phyloP scores from a whole-genome alignment of 352 stramenopile genomes.

The Globisporangium echinulatum region DNA sequence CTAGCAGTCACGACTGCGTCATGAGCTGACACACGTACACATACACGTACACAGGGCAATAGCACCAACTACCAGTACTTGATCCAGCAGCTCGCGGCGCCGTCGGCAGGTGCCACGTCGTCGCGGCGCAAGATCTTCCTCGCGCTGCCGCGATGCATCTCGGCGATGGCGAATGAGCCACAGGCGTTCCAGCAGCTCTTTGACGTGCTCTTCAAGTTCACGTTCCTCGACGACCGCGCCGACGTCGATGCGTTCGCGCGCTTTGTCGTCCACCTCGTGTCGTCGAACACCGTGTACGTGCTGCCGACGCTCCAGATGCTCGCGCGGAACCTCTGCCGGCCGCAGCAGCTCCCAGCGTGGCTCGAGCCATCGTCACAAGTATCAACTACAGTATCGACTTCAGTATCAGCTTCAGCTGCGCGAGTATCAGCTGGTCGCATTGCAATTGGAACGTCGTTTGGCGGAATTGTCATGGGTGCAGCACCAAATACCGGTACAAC shows the following conservation, averaged over 20 bases:
- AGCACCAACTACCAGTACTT: slow-evolving; percentile 73
- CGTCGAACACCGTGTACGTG: slow-evolving; percentile 79
- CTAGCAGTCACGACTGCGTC: no score
- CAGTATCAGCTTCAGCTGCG: no score
- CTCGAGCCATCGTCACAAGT: slow-evolving; percentile 13
- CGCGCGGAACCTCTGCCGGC: slow-evolving; percentile 60
- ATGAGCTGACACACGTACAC: neutral
- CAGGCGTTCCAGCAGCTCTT: slow-evolving; percentile 64
- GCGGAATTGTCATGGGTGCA: slow-evolving; percentile 4
- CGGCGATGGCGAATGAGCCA: slow-evolving; percentile 59
- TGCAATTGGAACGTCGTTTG: slow-evolving; percentile 40
- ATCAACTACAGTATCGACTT: neutral
- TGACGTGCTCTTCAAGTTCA: slow-evolving; percentile 80
- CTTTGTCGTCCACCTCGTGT: slow-evolving; percentile 76
- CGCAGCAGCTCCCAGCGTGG: slow-evolving; percentile 35
- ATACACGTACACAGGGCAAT: slow-evolving; percentile 43
- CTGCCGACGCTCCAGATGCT: slow-evolving; percentile 81
- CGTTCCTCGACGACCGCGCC: slow-evolving; percentile 42
- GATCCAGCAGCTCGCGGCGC: slow-evolving; percentile 51
- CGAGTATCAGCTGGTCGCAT: slow-evolving; percentile 17
- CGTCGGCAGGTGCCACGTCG: slow-evolving; percentile 24
- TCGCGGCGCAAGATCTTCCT: slow-evolving; percentile 70
- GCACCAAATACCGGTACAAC: neutral
- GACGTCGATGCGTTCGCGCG: slow-evolving; percentile 66
- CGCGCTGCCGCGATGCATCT: slow-evolving; percentile 70